phyloP scores from a whole-genome alignment of 345 rosid species.

The Salix koriyanagi region DNA sequence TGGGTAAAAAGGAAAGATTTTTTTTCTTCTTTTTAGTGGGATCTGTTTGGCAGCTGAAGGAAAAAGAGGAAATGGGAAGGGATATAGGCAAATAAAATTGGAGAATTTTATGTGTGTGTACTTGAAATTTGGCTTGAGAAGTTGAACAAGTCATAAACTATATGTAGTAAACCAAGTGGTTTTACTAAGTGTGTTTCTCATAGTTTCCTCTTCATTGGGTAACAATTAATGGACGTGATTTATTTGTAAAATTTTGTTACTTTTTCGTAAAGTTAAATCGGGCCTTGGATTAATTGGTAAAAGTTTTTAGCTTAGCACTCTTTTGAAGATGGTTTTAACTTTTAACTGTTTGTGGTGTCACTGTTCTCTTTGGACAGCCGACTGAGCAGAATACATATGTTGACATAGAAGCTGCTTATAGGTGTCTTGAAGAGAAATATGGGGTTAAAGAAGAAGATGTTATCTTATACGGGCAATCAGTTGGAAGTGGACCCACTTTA shows the following conservation, averaged over 20 bases:
- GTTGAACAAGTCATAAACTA: background rate
- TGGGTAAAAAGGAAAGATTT: background rate
- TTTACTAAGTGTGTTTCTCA: background rate
- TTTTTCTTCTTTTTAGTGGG: background rate
- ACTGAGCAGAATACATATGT: conserved; percentile 81
- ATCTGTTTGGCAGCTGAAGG: background rate
- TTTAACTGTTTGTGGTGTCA: conserved; percentile 1
- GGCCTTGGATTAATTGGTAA: background rate
- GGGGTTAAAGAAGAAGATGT: conserved; percentile 79
- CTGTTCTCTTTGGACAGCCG: conserved; percentile 48
- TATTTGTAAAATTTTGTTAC: background rate
- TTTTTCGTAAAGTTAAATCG: background rate
- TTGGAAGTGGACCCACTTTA: conserved; percentile 92
- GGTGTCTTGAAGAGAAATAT: conserved; percentile 70
- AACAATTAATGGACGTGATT: background rate
- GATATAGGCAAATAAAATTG: background rate
- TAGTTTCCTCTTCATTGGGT: background rate
- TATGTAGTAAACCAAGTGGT: background rate
- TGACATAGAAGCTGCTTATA: conserved; percentile 85
- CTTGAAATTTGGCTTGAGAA: background rate
- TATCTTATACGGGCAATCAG: conserved; percentile 87
- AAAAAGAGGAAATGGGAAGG: background rate
- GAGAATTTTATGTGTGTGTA: background rate
- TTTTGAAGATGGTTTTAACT: background rate
- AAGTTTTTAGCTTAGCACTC: background rate